Percentiles rank a stretch among this genome's conserved stretches.
phyloP scores from a whole-genome alignment of 768 basidiomycete species.

The Dacryopinax primogenitus region DNA sequence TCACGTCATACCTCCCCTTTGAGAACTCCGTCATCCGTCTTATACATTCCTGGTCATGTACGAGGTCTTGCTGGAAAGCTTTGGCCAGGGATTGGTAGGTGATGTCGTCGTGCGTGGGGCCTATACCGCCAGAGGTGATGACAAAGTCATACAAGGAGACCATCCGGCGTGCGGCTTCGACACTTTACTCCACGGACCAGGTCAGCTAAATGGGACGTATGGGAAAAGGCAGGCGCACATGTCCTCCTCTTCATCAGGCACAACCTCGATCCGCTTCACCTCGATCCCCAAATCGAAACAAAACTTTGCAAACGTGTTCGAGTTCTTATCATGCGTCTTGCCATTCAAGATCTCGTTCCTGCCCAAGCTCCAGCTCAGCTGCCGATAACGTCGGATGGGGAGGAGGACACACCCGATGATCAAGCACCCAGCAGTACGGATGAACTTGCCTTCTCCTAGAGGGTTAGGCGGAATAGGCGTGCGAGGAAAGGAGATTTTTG shows the following conservation, averaged over 20 bases:
- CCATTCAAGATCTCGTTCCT: conserved; percentile 91
- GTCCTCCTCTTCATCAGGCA: conserved; percentile 79
- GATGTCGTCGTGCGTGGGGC: conserved; percentile 86
- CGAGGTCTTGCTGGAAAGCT: conserved; percentile 60
- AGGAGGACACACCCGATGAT: conserved; percentile 50
- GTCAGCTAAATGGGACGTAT: neutral
- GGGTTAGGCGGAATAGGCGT: conserved; percentile 53
- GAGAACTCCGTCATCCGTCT: conserved; percentile 52
- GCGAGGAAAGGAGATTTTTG: conserved; percentile 10
- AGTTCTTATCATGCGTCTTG: conserved; percentile 74
- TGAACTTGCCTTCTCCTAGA: conserved; percentile 54
- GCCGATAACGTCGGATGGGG: neutral
- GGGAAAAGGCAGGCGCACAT: conserved; percentile 42
- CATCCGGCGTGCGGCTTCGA: conserved; percentile 76
- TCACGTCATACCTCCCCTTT: conserved; percentile 43
- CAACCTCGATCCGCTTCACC: conserved; percentile 81
- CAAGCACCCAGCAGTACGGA: conserved; percentile 60
- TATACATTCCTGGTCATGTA: conserved; percentile 66
- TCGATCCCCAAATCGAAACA: conserved; percentile 81
- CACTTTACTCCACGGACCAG: conserved; percentile 31
- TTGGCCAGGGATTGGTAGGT: conserved; percentile 79
- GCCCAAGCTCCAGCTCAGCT: neutral
- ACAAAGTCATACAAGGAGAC: conserved; percentile 77
- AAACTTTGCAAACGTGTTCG: conserved; percentile 74
- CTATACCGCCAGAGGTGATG: conserved; percentile 81